Base-by-base conservation (phyloP, 305 asterid species). In the Fraxinus albicans region DNA sequence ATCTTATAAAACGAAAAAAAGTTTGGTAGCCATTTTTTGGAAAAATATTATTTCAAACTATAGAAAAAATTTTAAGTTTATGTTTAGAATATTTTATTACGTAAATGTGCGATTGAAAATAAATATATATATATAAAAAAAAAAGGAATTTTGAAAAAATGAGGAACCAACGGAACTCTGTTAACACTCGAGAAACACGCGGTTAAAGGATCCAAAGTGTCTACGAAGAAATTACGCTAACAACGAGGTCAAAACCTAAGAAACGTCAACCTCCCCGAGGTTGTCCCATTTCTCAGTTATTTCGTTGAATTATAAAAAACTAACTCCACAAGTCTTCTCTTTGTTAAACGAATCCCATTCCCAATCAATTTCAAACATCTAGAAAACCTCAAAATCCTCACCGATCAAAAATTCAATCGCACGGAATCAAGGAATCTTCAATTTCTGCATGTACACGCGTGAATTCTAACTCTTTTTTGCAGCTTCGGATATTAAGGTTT, bases 191-290 rank as follows among this genome's bases (percentile, higher is more conserved):
- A 44, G 55, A 44, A 47, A 44, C 55, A 53, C 21, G 63, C 63
- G 63, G 63, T 60, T 60, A 21, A 21, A 12, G n/a, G 8, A 10
- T 10, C 74, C 31, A 67, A 25, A 25, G 27, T 25, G 74, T 67
- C 74, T 3, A 67, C 19, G 38, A 1, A 1, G 36, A 67, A 36
- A 10, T 60, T 31, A 19, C 47, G 31, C 31, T 25, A 55, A 77
- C 75, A 85, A 81, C 40, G 35, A 47, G 76, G 84, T 85, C 81
- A 6, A 76, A 55, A 0, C n/a, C 15, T 29, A 0, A 0, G 31
- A 72, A 35, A 73, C 79, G 89, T 83, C 89, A 78, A 83, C 81
- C 19, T 27, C 21, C 0, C 63, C 23, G 33, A 4, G 38, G 75
- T 15, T 69, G 36, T 33, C 75, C 35, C 7, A 15, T 69, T 69